Conservation (phyloP, 345 rosid genomes). For the Hevea brasiliensis region DNA sequence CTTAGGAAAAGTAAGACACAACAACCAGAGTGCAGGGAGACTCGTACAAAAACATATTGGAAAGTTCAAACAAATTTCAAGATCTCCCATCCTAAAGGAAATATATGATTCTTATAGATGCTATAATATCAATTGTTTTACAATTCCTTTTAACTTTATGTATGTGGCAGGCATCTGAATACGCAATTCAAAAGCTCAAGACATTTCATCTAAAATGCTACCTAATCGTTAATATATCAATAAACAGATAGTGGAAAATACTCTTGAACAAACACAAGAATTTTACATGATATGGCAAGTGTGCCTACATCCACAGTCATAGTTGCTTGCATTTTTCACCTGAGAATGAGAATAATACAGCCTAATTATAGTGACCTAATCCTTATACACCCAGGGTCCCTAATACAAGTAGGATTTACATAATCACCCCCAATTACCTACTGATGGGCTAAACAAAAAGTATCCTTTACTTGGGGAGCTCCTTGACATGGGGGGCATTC, state of each 20-base stretch:
- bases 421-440: too few relatives aligned
- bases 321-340: too few relatives aligned
- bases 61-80: not conserved
- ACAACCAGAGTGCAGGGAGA: not conserved
- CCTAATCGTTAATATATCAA: not conserved
- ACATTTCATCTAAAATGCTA: not conserved
- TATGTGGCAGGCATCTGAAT: not conserved
- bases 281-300: too few relatives aligned
- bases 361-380: too few relatives aligned
- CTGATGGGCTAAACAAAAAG: too few relatives aligned
- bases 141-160: not conserved
- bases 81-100: not conserved
- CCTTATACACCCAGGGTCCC: too few relatives aligned
- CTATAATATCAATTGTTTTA: not conserved
- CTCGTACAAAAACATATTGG: not conserved
- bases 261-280: too few relatives aligned
- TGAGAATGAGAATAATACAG: too few relatives aligned
- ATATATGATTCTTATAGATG: not conserved
- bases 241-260: not conserved
- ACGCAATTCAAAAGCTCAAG: not conserved
- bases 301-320: too few relatives aligned
- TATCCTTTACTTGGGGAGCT: too few relatives aligned
- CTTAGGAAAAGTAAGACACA: not conserved
- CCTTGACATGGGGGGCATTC: too few relatives aligned
- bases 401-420: too few relatives aligned